These are phyloP conservation scores for Pyrenochaeta sp. DNA, from an alignment of 2,329 filamentous ascomycete species.

Conservation along the genomic window DNA sequence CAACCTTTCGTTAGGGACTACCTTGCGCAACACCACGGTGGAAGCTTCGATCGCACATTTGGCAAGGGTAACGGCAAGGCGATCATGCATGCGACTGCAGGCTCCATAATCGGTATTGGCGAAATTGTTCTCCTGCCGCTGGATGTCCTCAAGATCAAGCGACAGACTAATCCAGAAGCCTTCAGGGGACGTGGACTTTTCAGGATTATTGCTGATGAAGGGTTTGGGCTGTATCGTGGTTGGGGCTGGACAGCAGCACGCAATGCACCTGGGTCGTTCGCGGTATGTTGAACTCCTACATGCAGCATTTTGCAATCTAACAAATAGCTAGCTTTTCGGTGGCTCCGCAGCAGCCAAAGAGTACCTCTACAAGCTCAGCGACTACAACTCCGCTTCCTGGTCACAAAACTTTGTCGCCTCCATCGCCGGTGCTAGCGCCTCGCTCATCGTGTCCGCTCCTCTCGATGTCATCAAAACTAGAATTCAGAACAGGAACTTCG, in stretches of 20 bases:
- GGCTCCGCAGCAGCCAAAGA: conserved; percentile 98
- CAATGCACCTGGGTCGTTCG: conserved; percentile 96
- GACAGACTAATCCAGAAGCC: conserved; percentile 97
- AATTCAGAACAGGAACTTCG: conserved; percentile 97
- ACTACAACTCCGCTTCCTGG: conserved; percentile 97
- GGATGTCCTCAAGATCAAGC: conserved; percentile 99
- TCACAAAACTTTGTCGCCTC: conserved; percentile 97
- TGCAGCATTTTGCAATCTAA: conserved; percentile 16
- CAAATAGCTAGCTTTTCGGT: conserved; percentile 78
- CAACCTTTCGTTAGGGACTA: conserved; percentile 96
- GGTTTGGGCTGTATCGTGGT: conserved; percentile 93
- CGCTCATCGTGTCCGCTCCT: conserved; percentile 96
- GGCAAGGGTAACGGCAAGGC: conserved; percentile 98
- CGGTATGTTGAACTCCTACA: conserved; percentile 65
- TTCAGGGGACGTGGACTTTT: conserved; percentile 94
- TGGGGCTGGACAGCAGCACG: conserved; percentile 98
- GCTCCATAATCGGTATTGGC: conserved; percentile 94
- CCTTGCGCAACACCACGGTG: conserved; percentile 79
- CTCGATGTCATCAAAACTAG: conserved; percentile 99
- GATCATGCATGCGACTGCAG: conserved; percentile 95
- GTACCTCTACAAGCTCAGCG: conserved; percentile 85
- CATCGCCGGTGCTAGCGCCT: conserved; percentile 92
- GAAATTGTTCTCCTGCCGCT: conserved; percentile 95
- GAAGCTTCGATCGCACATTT: conserved; percentile 86
- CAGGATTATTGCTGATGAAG: conserved; percentile 90